Evolutionary conservation across 768 basidiomycete species (phyloP).

Genomic region (Psilocybe cubensis): DNA sequence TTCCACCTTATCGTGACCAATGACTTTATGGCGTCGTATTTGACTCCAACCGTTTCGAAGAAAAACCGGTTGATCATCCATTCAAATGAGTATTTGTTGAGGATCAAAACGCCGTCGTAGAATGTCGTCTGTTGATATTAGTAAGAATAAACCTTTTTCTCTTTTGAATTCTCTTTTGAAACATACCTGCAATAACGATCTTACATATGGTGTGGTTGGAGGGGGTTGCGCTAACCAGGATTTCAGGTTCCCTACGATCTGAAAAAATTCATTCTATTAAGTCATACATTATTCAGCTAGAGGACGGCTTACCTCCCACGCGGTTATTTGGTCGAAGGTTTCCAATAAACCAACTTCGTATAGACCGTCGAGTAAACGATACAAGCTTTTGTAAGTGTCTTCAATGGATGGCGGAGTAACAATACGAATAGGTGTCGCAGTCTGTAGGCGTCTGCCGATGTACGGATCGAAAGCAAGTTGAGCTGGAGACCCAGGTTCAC

Average conservation of each 20-base stretch:
- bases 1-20: constrained; percentile 42
- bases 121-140: constrained; percentile 49
- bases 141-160: not conserved
- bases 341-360: constrained; percentile 54
- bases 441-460: constrained; percentile 67
- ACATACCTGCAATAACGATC: constrained; percentile 66
- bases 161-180: not conserved
- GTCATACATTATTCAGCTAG: not conserved
- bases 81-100: constrained; percentile 50
- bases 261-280: not conserved
- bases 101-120: constrained; percentile 56
- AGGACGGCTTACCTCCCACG: constrained; percentile 60
- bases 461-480: constrained; percentile 65
- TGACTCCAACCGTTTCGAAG: constrained; percentile 59
- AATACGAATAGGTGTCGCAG: constrained; percentile 69
- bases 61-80: constrained; percentile 72
- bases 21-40: constrained; percentile 49
- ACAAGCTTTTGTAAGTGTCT: constrained; percentile 54
- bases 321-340: constrained; percentile 43
- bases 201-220: constrained; percentile 55
- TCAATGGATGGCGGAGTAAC: constrained; percentile 52
- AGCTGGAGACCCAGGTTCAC: constrained; percentile 48
- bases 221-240: constrained; percentile 47
- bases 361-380: constrained; percentile 56
- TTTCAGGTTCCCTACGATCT: constrained; percentile 55